These are phyloP conservation scores for Cyclanthera cordifolia DNA, from an alignment of 306 rosid genomes.

Conservation along the genomic window DNA sequence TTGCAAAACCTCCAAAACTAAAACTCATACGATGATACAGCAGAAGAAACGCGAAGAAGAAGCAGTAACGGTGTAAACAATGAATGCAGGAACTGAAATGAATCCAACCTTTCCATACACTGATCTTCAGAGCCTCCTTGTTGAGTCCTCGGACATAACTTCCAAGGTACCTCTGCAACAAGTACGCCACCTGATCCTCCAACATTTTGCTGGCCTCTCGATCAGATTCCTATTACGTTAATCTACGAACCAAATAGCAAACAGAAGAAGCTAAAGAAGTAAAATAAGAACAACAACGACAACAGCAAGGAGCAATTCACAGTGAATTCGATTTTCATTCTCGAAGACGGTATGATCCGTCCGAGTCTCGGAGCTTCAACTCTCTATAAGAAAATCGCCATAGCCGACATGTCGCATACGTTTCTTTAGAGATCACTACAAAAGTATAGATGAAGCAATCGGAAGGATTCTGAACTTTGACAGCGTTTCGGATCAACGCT, in stretches of 20 bases:
- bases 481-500: background rate
- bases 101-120: slow-evolving; percentile 79
- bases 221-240: slow-evolving; percentile 22
- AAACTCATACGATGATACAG: background rate
- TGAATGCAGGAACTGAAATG: background rate
- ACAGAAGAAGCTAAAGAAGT: background rate
- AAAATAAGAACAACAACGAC: background rate
- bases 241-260: slow-evolving; percentile 9
- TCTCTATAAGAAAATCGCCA: background rate
- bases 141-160: slow-evolving; percentile 81
- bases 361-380: background rate
- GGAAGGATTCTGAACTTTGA: background rate
- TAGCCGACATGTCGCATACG: background rate
- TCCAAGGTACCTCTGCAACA: slow-evolving; percentile 94
- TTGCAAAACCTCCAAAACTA: background rate
- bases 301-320: background rate
- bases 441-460: background rate
- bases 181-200: slow-evolving; percentile 97
- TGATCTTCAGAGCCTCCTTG: slow-evolving; percentile 96
- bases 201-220: slow-evolving; percentile 43
- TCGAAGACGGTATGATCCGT: background rate
- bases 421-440: background rate
- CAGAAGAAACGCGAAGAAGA: background rate
- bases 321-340: background rate
- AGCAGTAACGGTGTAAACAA: background rate